These are phyloP conservation scores for Pseudognaphalium luteoalbum DNA, from an alignment of 129 eudicot species.

Conservation along the genomic window DNA sequence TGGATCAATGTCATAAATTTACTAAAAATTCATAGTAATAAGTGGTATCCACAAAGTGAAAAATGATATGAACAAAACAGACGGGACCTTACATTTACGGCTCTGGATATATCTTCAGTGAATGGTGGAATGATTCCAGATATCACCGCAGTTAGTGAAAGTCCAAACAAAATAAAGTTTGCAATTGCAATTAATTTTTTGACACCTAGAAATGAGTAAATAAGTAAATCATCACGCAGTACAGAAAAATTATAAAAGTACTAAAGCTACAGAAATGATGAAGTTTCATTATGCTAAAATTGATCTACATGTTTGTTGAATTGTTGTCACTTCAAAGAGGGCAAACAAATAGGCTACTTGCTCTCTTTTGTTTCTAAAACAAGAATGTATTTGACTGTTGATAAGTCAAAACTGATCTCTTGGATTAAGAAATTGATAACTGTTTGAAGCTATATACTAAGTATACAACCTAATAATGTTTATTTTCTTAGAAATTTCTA, in stretches of 20 bases:
- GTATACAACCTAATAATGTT: background rate
- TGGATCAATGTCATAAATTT: constrained; percentile 3
- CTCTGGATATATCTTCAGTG: constrained; percentile 78
- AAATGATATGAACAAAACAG: constrained; percentile 10
- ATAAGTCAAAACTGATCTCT: constrained; percentile 9
- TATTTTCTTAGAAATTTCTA: background rate
- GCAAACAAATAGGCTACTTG: background rate
- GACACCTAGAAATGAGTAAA: constrained; percentile 55
- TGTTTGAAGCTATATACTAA: background rate
- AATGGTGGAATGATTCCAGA: constrained; percentile 69
- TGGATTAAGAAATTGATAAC: background rate
- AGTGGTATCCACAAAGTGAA: constrained; percentile 12
- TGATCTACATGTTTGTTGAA: background rate
- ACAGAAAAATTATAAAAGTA: background rate
- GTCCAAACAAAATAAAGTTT: constrained; percentile 49
- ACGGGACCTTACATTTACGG: constrained; percentile 70
- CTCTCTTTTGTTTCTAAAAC: background rate
- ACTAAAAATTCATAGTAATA: background rate
- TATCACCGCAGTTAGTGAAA: constrained; percentile 56
- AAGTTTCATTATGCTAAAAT: background rate
- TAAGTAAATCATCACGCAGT: constrained; percentile 4
- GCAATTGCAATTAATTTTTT: constrained; percentile 52
- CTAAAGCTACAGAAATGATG: constrained; percentile 2
- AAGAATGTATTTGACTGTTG: background rate
- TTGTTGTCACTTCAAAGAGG: background rate